phyloP scores from a whole-genome alignment of 768 basidiomycete genomes.

The Russula vinacea region DNA sequence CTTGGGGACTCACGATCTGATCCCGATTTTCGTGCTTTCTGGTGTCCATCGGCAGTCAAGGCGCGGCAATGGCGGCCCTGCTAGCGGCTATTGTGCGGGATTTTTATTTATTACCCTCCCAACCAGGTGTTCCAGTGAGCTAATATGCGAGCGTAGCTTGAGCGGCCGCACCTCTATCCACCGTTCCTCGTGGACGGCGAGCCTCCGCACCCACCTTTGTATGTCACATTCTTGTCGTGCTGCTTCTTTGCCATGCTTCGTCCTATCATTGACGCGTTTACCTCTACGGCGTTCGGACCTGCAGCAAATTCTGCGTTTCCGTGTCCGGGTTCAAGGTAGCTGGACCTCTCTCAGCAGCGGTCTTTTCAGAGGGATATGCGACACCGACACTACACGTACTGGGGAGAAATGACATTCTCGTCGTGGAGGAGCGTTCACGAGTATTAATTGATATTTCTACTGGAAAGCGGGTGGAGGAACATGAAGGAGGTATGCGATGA shows the following conservation, averaged over 20 bases:
- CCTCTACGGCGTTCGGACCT: slow-evolving; percentile 4
- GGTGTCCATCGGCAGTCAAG: slow-evolving; percentile 51
- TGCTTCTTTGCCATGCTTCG: slow-evolving; percentile 21
- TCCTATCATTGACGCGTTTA: slow-evolving; percentile 7
- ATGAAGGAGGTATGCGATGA: slow-evolving; percentile 64
- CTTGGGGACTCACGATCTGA: slow-evolving; percentile 13
- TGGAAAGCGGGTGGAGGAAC: slow-evolving; percentile 64
- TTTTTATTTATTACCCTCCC: slow-evolving; percentile 7
- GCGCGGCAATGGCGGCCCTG: slow-evolving; percentile 70
- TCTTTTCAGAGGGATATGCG: slow-evolving; percentile 51
- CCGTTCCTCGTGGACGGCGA: slow-evolving; percentile 61
- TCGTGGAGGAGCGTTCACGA: slow-evolving; percentile 64
- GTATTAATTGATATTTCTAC: slow-evolving; percentile 52
- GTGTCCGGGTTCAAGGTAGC: slow-evolving; percentile 65
- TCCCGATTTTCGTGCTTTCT: slow-evolving; percentile 2
- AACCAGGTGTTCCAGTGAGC: background rate
- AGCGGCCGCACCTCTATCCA: slow-evolving; percentile 50
- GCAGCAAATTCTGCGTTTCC: slow-evolving; percentile 69
- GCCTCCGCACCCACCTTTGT: slow-evolving; percentile 75
- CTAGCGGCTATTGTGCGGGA: slow-evolving; percentile 62
- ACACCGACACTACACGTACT: slow-evolving; percentile 79
- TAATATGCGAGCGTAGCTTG: slow-evolving; percentile 42
- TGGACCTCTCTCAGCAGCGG: slow-evolving; percentile 45
- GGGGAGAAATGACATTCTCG: slow-evolving; percentile 74
- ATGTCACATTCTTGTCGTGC: slow-evolving; percentile 31